Conservation (phyloP, 2,329 filamentous ascomycete genomes). For the Penicillium sp. region DNA sequence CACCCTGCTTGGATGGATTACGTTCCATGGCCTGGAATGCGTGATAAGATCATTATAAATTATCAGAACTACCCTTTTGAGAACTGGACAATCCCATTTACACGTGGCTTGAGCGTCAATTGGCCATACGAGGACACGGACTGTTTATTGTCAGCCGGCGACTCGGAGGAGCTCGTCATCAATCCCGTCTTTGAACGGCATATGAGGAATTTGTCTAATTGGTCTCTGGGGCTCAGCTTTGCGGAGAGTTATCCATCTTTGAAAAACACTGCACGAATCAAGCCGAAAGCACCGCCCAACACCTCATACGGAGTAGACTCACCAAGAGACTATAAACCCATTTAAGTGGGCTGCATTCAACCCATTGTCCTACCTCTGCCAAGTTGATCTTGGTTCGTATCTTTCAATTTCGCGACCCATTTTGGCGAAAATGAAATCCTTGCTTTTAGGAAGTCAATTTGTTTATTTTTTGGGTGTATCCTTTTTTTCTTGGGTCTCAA, state of each 20-base stretch:
- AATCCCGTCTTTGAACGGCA: conserved; percentile 86
- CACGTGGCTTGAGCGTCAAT: conserved; percentile 70
- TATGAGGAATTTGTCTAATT: conserved; percentile 71
- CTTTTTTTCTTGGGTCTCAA: background rate
- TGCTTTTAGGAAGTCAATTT: background rate
- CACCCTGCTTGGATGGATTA: conserved; percentile 85
- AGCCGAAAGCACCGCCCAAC: conserved; percentile 10
- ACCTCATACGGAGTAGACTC: background rate
- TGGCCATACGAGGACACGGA: conserved; percentile 80
- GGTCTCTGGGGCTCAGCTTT: conserved; percentile 73
- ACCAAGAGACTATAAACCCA: background rate
- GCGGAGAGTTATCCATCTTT: conserved; percentile 62
- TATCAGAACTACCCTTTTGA: conserved; percentile 66
- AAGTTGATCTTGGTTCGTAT: background rate
- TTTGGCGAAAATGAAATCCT: background rate
- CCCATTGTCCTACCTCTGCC: background rate
- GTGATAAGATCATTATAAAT: conserved; percentile 60
- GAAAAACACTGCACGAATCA: conserved; percentile 42
- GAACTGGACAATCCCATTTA: conserved; percentile 80
- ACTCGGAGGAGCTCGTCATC: conserved; percentile 66
- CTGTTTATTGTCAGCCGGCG: conserved; percentile 57
- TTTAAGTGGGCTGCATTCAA: background rate
- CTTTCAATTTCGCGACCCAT: background rate
- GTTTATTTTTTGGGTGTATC: background rate
- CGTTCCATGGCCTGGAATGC: conserved; percentile 74